Conservation (phyloP, 1,139 yeast species). For the Diutina rugosa region DNA sequence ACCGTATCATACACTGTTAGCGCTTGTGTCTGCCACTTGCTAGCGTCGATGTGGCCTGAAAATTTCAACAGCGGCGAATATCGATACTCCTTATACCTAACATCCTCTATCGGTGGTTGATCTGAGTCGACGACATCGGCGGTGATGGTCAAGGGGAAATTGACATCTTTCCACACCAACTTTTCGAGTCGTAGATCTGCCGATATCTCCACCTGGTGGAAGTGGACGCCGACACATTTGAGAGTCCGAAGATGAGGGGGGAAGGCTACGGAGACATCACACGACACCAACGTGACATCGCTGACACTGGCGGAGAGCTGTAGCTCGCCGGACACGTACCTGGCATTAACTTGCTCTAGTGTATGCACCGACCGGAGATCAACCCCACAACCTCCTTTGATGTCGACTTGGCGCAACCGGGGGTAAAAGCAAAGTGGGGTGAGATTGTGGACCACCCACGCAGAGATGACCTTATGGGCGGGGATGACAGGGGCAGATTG, state of each 20-base stretch:
- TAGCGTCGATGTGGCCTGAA: not conserved
- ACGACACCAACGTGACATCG: not conserved
- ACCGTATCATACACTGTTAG: not conserved
- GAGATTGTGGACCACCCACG: not conserved
- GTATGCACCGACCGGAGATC: not conserved
- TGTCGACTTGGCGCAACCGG: not conserved
- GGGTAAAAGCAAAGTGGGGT: not conserved
- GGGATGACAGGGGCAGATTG: not conserved
- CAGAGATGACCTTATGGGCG: not conserved
- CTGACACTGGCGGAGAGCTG: not conserved
- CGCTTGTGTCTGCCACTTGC: not conserved
- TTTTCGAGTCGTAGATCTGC: not conserved
- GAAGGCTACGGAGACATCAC: not conserved
- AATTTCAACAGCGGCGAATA: not conserved
- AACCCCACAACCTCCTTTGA: not conserved
- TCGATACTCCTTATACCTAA: not conserved
- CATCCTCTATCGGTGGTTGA: not conserved
- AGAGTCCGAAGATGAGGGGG: not conserved
- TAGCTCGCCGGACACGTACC: not conserved
- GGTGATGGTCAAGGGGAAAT: not conserved
- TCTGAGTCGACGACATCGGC: not conserved
- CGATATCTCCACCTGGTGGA: not conserved
- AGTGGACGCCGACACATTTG: not conserved
- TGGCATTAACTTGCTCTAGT: not conserved
- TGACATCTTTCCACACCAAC: not conserved